Conservation (phyloP, 768 basidiomycete species). For the Leccinum longicurvipes region DNA sequence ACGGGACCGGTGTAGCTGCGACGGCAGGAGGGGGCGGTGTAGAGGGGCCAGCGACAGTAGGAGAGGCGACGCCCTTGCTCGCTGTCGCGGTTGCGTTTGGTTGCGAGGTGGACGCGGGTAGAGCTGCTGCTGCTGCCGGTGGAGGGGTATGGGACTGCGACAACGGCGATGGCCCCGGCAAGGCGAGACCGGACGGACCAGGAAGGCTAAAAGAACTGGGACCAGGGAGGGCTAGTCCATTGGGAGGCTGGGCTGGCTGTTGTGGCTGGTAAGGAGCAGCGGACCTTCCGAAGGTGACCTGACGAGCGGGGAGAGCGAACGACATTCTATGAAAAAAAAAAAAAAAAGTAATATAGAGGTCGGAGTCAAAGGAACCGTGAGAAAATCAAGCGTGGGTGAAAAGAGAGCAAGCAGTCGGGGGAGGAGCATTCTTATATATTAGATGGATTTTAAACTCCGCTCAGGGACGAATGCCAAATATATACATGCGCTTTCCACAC, state of each 20-base stretch:
- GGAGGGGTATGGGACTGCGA: constrained; percentile 39
- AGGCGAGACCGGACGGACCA: constrained; percentile 41
- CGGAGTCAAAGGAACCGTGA: constrained; percentile 23
- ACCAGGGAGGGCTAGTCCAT: constrained; percentile 58
- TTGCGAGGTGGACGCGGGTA: constrained; percentile 13
- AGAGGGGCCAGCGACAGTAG: constrained; percentile 56
- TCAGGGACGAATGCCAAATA: constrained; percentile 22
- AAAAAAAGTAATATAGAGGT: constrained; percentile 18
- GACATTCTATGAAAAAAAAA: constrained; percentile 34
- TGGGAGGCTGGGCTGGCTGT: constrained; percentile 38
- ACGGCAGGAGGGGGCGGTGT: constrained; percentile 49
- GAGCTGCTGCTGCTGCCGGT: constrained; percentile 15
- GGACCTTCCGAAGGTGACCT: constrained; percentile 72
- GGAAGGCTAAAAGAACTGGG: constrained; percentile 44
- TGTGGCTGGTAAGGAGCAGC: constrained; percentile 45
- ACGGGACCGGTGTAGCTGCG: constrained; percentile 65
- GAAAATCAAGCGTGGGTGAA: constrained; percentile 29
- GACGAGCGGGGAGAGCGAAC: constrained; percentile 73
- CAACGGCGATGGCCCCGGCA: constrained; percentile 58
- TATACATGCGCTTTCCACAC: constrained; percentile 14
- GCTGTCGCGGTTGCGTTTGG: constrained; percentile 31
- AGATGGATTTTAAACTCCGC: constrained; percentile 28
- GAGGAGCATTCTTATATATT: constrained; percentile 27
- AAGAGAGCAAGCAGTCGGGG: constrained; percentile 13
- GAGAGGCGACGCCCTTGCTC: constrained; percentile 32